A percentile compares a stretch with the other conserved stretches of the same genome.
phyloP scores from a whole-genome alignment of 345 rosid species.

The Trapa bicornis region DNA sequence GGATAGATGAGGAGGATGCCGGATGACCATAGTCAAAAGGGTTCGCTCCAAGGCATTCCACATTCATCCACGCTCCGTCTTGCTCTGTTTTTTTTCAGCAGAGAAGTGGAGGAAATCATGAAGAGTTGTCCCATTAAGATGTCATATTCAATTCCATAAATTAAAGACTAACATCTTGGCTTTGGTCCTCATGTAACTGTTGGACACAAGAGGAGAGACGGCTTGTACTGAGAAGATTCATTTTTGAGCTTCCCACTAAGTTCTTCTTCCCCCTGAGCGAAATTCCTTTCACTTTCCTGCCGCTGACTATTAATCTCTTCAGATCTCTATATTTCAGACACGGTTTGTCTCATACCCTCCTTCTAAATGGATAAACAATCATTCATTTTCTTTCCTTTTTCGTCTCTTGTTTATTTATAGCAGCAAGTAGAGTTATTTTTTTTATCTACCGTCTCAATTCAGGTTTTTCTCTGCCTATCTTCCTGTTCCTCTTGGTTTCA shows the following conservation, averaged over 20 bases:
- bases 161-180: not conserved
- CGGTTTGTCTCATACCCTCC: not conserved
- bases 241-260: not conserved
- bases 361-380: not conserved
- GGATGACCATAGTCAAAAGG: not conserved
- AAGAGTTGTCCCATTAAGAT: too few species aligned
- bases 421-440: not conserved
- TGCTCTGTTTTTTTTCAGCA: not conserved
- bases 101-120: not conserved
- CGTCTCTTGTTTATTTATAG: not conserved
- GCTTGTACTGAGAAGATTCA: not conserved
- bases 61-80: not conserved
- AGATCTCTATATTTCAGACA: not conserved
- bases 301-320: not conserved
- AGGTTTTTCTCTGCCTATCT: not conserved
- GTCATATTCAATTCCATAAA: too few species aligned
- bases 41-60: not conserved
- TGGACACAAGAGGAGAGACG: not conserved
- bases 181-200: not conserved
- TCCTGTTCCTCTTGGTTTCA: not conserved
- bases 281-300: not conserved
- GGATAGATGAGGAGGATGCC: not conserved
- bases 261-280: not conserved
- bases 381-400: not conserved
- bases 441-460: not conserved